Conservation (phyloP, 352 stramenopile genomes). For the Phytophthora agathidicida region DNA sequence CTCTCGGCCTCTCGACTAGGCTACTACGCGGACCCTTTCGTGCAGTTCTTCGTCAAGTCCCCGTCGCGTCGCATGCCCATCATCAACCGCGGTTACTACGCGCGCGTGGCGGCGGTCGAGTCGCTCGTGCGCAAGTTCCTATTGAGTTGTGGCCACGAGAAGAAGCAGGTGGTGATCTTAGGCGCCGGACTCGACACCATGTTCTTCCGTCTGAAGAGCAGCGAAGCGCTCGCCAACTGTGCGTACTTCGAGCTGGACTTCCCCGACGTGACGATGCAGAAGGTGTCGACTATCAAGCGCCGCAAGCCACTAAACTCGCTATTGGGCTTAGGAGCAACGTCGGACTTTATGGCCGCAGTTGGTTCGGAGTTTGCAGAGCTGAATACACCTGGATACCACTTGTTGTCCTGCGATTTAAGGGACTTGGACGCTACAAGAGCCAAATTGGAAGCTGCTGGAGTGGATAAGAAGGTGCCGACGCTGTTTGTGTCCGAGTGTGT, state of each 20-base stretch:
- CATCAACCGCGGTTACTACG: conserved; percentile 92
- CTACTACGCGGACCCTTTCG: conserved; percentile 84
- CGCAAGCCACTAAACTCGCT: conserved; percentile 60
- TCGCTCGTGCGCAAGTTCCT: conserved; percentile 76
- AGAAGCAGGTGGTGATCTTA: conserved; percentile 83
- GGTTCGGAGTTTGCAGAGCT: conserved; percentile 68
- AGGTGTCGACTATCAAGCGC: conserved; percentile 77
- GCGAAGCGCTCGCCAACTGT: conserved; percentile 39
- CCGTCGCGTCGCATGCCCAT: conserved; percentile 88
- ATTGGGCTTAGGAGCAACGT: conserved; percentile 41
- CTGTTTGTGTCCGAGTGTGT: conserved; percentile 93
- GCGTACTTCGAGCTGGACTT: conserved; percentile 91
- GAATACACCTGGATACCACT: conserved; percentile 71
- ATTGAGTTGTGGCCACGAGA: conserved; percentile 8
- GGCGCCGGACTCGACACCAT: conserved; percentile 86
- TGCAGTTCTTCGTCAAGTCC: conserved; percentile 82
- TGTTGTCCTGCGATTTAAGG: conserved; percentile 80
- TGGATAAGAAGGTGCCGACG: conserved; percentile 57
- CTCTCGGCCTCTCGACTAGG: conserved; percentile 76
- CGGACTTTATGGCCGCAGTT: conserved; percentile 61
- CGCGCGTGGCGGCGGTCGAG: conserved; percentile 77
- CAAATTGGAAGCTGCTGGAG: conserved; percentile 65
- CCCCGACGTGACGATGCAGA: conserved; percentile 77
- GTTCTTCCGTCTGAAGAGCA: conserved; percentile 78
- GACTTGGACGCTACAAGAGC: conserved; percentile 55